These are phyloP conservation scores for Panicum hallii DNA, from an alignment of 202 grass and related monocot species.

Conservation along the genomic window DNA sequence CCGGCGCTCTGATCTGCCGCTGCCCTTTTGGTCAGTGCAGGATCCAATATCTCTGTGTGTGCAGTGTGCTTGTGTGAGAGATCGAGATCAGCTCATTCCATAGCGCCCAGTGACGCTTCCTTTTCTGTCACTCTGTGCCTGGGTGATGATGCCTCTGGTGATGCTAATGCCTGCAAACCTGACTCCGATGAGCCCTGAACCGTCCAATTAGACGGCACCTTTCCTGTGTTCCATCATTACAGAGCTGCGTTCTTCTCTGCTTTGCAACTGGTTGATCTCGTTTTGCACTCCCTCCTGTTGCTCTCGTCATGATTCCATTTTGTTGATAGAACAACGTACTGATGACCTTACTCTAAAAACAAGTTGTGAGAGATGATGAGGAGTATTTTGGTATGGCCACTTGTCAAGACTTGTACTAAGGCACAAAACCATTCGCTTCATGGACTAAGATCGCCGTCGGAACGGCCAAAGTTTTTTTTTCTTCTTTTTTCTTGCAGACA, in stretches of 20 bases:
- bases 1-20: background rate
- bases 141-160: background rate
- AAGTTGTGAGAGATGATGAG: background rate
- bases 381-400: background rate
- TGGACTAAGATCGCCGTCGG: conserved; percentile 75
- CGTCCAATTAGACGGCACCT: conserved; percentile 29
- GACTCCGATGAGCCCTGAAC: conserved; percentile 18
- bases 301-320: background rate
- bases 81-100: conserved; percentile 23
- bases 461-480: conserved; percentile 76
- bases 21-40: conserved; percentile 38
- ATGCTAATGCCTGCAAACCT: conserved; percentile 10
- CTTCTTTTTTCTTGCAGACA: background rate
- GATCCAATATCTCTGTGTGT: conserved; percentile 42
- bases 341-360: background rate
- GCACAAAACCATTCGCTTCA: background rate
- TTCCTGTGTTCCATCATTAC: conserved; percentile 44
- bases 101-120: background rate
- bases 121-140: background rate
- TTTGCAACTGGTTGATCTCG: background rate
- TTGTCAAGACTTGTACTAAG: background rate
- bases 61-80: background rate
- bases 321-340: background rate
- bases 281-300: background rate
- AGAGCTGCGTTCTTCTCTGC: background rate